Percentiles rank a stretch among this genome's conserved stretches.
These are phyloP conservation scores for Penicillium arizonense DNA, from an alignment of 495 filamentous ascomycete species.

Conservation along the genomic window DNA sequence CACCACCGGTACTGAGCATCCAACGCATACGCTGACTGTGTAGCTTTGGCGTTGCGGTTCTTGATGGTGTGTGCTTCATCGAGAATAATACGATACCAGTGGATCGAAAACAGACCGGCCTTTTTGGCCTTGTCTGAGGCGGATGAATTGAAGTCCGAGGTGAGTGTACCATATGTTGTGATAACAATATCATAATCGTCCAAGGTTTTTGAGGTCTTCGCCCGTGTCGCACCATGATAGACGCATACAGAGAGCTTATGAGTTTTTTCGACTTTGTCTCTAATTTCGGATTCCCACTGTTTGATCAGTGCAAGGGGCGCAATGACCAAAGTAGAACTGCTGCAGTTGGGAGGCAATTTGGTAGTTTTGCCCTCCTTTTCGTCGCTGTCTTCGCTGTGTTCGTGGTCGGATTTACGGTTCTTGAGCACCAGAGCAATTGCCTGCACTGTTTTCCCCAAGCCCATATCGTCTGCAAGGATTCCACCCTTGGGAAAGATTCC, in stretches of 20 bases:
- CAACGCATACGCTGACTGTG: slow-evolving; percentile 80
- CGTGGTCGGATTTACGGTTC: slow-evolving; percentile 67
- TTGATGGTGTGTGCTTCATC: slow-evolving; percentile 99
- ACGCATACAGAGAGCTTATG: slow-evolving; percentile 77
- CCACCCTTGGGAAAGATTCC: slow-evolving; percentile 82
- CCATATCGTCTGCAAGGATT: slow-evolving; percentile 92
- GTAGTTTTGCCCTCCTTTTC: slow-evolving; percentile 29
- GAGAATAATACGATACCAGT: slow-evolving; percentile 94
- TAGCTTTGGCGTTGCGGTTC: slow-evolving; percentile 93
- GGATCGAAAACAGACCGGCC: slow-evolving; percentile 81
- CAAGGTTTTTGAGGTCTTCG: slow-evolving; percentile 71
- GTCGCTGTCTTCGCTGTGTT: slow-evolving; percentile 36
- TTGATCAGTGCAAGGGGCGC: slow-evolving; percentile 95
- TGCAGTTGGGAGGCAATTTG: slow-evolving; percentile 61
- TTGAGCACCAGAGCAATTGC: slow-evolving; percentile 80
- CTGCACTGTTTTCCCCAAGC: slow-evolving; percentile 91
- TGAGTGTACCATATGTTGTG: slow-evolving; percentile 92
- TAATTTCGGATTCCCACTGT: slow-evolving; percentile 94
- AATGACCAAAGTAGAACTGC: slow-evolving; percentile 83
- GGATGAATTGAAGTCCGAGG: slow-evolving; percentile 70
- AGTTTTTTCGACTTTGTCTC: slow-evolving; percentile 64
- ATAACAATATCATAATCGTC: slow-evolving; percentile 92
- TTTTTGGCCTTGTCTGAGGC: slow-evolving; percentile 63
- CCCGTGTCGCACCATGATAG: slow-evolving; percentile 84
- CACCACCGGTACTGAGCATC: slow-evolving; percentile 90